These are phyloP conservation scores for Lasiosphaeria ovina DNA, from an alignment of 495 filamentous ascomycete species.

Conservation along the genomic window DNA sequence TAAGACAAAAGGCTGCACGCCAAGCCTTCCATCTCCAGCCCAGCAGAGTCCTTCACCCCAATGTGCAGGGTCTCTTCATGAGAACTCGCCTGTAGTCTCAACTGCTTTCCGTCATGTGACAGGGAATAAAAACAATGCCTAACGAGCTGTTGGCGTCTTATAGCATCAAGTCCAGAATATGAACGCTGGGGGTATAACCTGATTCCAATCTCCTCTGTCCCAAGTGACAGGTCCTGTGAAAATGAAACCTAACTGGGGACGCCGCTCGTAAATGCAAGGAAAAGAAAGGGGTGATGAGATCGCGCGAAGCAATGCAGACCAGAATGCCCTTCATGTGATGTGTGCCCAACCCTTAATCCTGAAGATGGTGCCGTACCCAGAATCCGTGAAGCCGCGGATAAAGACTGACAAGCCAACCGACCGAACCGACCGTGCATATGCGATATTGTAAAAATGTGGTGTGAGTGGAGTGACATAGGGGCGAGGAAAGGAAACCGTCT, in stretches of 20 bases:
- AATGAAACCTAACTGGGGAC: background rate
- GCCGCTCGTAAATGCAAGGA: background rate
- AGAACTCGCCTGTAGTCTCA: background rate
- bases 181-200: background rate
- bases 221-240: background rate
- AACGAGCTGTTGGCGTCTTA: background rate
- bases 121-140: background rate
- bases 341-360: background rate
- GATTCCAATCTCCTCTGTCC: background rate
- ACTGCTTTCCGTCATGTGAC: background rate
- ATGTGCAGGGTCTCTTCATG: background rate
- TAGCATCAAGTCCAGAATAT: background rate
- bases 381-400: background rate
- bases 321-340: background rate
- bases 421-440: constrained; percentile 10
- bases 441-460: constrained; percentile 19
- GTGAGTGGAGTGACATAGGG: constrained; percentile 36
- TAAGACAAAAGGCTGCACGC: too few species aligned
- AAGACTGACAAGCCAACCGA: constrained; percentile 1
- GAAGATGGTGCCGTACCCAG: background rate
- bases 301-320: background rate
- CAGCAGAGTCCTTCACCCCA: background rate
- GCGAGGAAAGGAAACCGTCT: constrained; percentile 6
- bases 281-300: background rate
- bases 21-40: too few species aligned